Conservation (phyloP, 176 grass and related monocot species). For the Lolium multiflorum region DNA sequence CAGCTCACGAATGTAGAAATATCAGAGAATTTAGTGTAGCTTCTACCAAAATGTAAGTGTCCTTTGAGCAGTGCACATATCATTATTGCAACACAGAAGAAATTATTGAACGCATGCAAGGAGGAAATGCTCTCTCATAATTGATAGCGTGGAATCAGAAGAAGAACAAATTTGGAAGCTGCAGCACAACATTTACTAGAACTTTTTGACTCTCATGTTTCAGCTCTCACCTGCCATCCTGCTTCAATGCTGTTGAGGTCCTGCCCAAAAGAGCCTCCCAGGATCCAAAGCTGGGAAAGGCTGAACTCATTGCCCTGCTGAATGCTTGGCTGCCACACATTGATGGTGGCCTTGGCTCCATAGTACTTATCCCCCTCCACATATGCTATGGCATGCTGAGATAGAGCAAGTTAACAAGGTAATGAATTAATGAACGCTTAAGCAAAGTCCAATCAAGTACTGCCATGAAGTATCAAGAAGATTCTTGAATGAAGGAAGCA, state of each 20-base stretch:
- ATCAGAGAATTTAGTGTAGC: slow-evolving; percentile 32
- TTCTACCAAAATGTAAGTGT: slow-evolving; percentile 40
- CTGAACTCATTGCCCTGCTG: slow-evolving; percentile 85
- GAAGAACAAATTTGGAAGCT: slow-evolving; percentile 54
- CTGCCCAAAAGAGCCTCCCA: slow-evolving; percentile 81
- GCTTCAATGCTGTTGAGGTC: slow-evolving; percentile 96
- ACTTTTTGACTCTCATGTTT: slow-evolving; percentile 51
- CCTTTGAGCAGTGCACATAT: slow-evolving; percentile 31
- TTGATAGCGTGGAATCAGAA: slow-evolving; percentile 26
- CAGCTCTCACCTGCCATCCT: slow-evolving; percentile 82
- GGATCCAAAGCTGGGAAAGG: slow-evolving; percentile 89
- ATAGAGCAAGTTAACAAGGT: background rate
- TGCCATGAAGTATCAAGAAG: background rate
- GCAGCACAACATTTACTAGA: slow-evolving; percentile 54
- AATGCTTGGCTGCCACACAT: slow-evolving; percentile 90
- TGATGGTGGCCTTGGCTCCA: slow-evolving; percentile 89
- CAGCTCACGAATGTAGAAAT: slow-evolving; percentile 13
- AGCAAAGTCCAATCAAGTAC: too few species aligned
- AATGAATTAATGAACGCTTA: background rate
- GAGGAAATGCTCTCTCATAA: slow-evolving; percentile 42
- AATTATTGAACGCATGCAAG: slow-evolving; percentile 48
- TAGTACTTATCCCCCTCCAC: slow-evolving; percentile 86
- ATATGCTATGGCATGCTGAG: slow-evolving; percentile 87
- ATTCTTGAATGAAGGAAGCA: slow-evolving; percentile 19
- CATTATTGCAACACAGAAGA: slow-evolving; percentile 50